Evolutionary conservation across 2,329 filamentous ascomycete genomes (phyloP).

Genomic region (Biscogniauxia sp.): DNA sequence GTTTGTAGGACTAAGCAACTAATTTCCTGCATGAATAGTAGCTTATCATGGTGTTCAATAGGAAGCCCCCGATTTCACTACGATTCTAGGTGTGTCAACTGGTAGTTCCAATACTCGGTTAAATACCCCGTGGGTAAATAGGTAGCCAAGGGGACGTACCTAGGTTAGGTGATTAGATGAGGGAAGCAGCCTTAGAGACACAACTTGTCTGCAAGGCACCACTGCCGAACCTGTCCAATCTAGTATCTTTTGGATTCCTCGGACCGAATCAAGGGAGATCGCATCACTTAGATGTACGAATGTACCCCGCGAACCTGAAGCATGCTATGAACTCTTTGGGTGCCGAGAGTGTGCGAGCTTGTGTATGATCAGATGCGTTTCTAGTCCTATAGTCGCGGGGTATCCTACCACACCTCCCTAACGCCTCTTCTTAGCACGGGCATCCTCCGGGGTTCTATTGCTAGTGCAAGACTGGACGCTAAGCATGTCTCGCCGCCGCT

Average conservation of each 20-base stretch:
- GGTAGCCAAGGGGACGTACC: conserved; percentile 15
- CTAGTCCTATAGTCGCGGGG: neutral
- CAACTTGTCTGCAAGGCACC: conserved; percentile 12
- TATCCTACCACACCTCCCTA: neutral
- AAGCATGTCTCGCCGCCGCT: neutral
- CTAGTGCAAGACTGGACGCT: neutral
- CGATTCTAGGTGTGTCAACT: conserved; percentile 12
- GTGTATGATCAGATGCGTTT: neutral
- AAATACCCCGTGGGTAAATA: conserved; percentile 15
- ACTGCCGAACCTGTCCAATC: conserved; percentile 13
- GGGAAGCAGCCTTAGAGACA: conserved; percentile 11
- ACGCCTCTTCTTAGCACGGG: neutral
- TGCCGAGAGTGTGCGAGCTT: neutral
- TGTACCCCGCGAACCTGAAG: neutral
- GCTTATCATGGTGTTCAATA: neutral
- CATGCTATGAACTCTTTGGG: neutral
- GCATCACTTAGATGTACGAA: neutral
- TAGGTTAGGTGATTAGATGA: neutral
- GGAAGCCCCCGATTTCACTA: neutral
- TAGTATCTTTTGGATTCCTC: conserved; percentile 13
- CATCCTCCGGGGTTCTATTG: neutral
- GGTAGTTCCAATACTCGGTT: conserved; percentile 15
- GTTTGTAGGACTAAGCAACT: neutral
- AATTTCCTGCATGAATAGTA: neutral
- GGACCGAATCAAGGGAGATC: conserved; percentile 21